These are phyloP conservation scores for Rhododendron ovatum DNA, from an alignment of 148 eudicot species.

Conservation along the genomic window DNA sequence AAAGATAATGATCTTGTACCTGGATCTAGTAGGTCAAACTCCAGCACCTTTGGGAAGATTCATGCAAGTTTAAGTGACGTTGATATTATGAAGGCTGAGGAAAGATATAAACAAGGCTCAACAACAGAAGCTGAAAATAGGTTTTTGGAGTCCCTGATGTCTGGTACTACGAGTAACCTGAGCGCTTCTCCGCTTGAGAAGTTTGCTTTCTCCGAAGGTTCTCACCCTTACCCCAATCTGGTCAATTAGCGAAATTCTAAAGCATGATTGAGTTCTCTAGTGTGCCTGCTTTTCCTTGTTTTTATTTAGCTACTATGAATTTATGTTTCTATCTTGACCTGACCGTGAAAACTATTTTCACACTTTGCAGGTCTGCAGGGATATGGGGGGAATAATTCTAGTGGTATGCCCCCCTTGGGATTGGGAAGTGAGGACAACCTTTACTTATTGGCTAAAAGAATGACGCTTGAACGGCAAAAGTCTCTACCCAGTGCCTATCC, in stretches of 20 bases:
- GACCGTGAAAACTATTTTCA: not conserved
- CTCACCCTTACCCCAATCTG: not conserved
- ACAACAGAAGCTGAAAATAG: slow-evolving; percentile 69
- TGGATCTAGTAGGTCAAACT: slow-evolving; percentile 36
- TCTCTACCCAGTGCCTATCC: slow-evolving; percentile 53
- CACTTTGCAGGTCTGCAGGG: slow-evolving; percentile 67
- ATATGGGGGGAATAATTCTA: slow-evolving; percentile 41
- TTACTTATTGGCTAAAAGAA: slow-evolving; percentile 53
- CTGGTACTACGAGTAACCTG: slow-evolving; percentile 38
- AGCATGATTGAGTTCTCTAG: not conserved
- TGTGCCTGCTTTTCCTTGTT: not conserved
- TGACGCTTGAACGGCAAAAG: slow-evolving; percentile 64
- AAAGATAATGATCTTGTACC: slow-evolving; percentile 53
- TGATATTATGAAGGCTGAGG: slow-evolving; percentile 43
- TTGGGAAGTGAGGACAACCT: slow-evolving; percentile 55
- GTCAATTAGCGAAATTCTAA: not conserved
- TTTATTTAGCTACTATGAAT: not conserved
- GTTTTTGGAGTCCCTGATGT: slow-evolving; percentile 87
- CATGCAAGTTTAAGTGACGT: slow-evolving; percentile 34
- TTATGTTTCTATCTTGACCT: slow-evolving; percentile 13
- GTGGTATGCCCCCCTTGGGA: slow-evolving; percentile 43
- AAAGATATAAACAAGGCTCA: slow-evolving; percentile 40
- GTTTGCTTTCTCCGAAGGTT: slow-evolving; percentile 69
- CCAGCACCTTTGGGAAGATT: slow-evolving; percentile 43
- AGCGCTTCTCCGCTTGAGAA: slow-evolving; percentile 44